Evolutionary conservation across 345 rosid species (phyloP).

Genomic region (Camelina laxa): DNA sequence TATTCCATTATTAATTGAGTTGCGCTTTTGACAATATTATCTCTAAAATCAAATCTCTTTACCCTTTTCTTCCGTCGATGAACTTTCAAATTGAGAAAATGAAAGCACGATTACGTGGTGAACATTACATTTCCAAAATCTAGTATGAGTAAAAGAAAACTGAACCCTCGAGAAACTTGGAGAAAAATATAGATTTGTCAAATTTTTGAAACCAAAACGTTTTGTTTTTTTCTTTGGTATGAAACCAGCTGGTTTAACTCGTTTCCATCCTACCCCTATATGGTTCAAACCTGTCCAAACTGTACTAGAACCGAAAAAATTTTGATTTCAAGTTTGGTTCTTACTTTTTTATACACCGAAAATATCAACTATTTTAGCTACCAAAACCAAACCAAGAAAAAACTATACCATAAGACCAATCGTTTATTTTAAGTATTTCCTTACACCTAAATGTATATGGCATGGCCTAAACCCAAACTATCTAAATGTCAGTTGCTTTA

Average conservation of each 20-base stretch:
- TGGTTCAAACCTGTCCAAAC: too few relatives aligned
- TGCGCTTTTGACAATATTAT: background rate
- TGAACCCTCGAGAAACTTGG: slow-evolving; percentile 24
- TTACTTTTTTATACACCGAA: too few relatives aligned
- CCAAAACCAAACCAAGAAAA: too few relatives aligned
- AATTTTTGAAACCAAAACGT: too few relatives aligned
- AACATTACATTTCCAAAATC: background rate
- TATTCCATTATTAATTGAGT: slow-evolving; percentile 29
- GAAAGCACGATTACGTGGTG: slow-evolving; percentile 4
- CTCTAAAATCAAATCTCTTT: slow-evolving; percentile 1
- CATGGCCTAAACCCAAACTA: slow-evolving; percentile 2
- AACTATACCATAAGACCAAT: too few relatives aligned
- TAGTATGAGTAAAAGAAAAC: too few relatives aligned
- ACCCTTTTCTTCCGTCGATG: slow-evolving; percentile 23
- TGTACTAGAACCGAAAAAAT: too few relatives aligned
- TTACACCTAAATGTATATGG: slow-evolving; percentile 1
- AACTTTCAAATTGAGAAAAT: background rate
- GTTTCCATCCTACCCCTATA: too few relatives aligned
- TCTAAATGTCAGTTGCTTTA: background rate
- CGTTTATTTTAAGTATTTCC: background rate
- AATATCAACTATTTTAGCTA: too few relatives aligned
- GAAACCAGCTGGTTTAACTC: too few relatives aligned
- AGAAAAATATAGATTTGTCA: background rate
- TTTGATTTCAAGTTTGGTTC: too few relatives aligned
- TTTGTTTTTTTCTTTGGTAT: too few relatives aligned